These are phyloP conservation scores for Diaporthe vexans DNA, from an alignment of 2,329 filamentous ascomycete genomes.

Conservation along the genomic window DNA sequence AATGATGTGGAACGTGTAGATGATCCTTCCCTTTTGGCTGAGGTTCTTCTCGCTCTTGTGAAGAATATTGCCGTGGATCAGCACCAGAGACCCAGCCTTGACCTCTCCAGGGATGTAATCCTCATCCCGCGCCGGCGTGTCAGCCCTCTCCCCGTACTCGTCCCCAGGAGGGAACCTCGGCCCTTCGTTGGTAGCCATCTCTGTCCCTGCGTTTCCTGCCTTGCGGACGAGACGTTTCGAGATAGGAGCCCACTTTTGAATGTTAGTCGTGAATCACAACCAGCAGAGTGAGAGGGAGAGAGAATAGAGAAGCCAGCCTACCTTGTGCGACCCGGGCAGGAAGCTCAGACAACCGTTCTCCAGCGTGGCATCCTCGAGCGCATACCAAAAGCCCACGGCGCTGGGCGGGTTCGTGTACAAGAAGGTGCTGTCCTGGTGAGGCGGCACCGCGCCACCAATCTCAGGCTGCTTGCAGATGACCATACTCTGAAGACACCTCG, in stretches of 20 bases:
- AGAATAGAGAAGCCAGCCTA: not conserved
- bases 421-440: constrained; percentile 94
- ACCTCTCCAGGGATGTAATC: constrained; percentile 87
- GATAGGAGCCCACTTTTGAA: constrained; percentile 71
- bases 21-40: constrained; percentile 88
- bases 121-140: constrained; percentile 58
- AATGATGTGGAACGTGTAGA: constrained; percentile 98
- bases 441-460: constrained; percentile 90
- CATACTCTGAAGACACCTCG: constrained; percentile 91
- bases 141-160: constrained; percentile 61
- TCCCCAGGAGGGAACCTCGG: constrained; percentile 71
- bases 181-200: constrained; percentile 79
- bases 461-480: constrained; percentile 98
- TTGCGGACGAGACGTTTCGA: constrained; percentile 81
- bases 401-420: constrained; percentile 90
- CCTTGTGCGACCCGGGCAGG: constrained; percentile 82
- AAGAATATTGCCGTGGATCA: constrained; percentile 95
- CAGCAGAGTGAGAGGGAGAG: not conserved
- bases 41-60: constrained; percentile 97
- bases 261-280: not conserved
- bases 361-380: constrained; percentile 88
- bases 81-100: constrained; percentile 88
- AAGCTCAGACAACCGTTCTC: constrained; percentile 94
- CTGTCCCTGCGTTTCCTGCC: constrained; percentile 67
- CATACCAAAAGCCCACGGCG: constrained; percentile 97